A percentile compares a stretch with the other conserved stretches of the same genome.
Evolutionary conservation across 2,329 filamentous ascomycete genomes (phyloP).

Genomic region (Botryotinia narcissicola): DNA sequence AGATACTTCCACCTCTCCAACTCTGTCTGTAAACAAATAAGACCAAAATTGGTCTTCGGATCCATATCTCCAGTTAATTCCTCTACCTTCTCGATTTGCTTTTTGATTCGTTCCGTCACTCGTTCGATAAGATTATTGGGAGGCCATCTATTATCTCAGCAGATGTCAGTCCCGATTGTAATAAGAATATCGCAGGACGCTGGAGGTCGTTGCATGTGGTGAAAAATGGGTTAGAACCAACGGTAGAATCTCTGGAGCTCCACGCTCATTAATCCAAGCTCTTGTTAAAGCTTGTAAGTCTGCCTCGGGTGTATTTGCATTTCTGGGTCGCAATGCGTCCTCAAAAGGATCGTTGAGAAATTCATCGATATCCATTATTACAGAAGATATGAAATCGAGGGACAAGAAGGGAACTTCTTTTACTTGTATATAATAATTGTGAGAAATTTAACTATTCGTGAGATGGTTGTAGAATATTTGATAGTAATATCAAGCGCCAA

Average conservation of each 20-base stretch:
- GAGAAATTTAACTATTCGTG: not conserved
- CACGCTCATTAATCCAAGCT: conserved; percentile 89
- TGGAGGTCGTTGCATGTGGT: conserved; percentile 14
- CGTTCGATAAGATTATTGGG: conserved; percentile 76
- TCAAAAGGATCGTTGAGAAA: conserved; percentile 54
- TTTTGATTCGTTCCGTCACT: conserved; percentile 68
- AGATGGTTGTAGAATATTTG: not conserved
- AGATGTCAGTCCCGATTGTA: not conserved
- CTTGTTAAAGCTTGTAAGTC: conserved; percentile 89
- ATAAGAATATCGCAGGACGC: not conserved
- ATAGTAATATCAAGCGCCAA: not conserved
- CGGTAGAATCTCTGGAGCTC: conserved; percentile 81
- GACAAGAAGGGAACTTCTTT: not conserved
- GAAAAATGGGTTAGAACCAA: conserved; percentile 46
- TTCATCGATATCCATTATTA: conserved; percentile 19
- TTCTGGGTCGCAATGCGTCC: conserved; percentile 10
- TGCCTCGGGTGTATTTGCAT: conserved; percentile 65
- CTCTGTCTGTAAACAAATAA: conserved; percentile 96
- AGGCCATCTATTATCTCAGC: conserved; percentile 52
- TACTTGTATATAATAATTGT: not conserved
- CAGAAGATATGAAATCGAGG: not conserved
- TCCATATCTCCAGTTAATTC: conserved; percentile 82
- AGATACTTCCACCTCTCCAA: conserved; percentile 92
- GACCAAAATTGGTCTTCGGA: conserved; percentile 84
- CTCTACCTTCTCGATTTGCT: conserved; percentile 69